Evolutionary conservation across 2,329 filamentous ascomycete genomes (phyloP).

Genomic region (Exophiala spinifera): DNA sequence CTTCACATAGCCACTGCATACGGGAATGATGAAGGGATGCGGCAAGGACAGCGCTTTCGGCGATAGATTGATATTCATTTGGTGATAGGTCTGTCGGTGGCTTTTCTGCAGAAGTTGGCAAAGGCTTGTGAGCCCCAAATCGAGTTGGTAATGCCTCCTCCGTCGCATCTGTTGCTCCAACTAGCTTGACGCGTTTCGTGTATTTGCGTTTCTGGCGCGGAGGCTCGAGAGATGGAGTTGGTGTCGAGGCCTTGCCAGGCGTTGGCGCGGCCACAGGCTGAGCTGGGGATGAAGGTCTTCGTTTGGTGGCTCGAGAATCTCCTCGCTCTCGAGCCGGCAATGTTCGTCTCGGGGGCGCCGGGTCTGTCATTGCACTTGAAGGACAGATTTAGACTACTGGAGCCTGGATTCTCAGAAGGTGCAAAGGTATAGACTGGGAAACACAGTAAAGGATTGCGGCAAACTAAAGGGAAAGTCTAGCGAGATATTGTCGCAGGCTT

Average conservation of each 20-base stretch:
- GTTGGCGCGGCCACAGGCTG: slow-evolving; percentile 12
- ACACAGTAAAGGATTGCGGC: too few relatives aligned
- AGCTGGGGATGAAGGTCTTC: slow-evolving; percentile 37
- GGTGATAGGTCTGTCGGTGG: slow-evolving; percentile 49
- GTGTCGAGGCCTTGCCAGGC: slow-evolving; percentile 28
- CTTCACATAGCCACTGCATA: slow-evolving; percentile 54
- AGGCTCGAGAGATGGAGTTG: slow-evolving; percentile 27
- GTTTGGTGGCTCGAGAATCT: slow-evolving; percentile 44
- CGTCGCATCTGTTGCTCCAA: slow-evolving; percentile 32
- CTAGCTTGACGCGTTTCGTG: slow-evolving; percentile 31
- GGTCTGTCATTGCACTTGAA: slow-evolving; percentile 17
- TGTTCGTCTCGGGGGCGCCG: slow-evolving; percentile 45
- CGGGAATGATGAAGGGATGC: slow-evolving; percentile 59
- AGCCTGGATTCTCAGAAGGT: too few relatives aligned
- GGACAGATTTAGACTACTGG: too few relatives aligned
- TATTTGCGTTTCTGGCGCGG: slow-evolving; percentile 35
- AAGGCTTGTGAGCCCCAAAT: slow-evolving; percentile 50
- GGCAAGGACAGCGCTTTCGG: slow-evolving; percentile 57
- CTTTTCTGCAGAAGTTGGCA: slow-evolving; percentile 53
- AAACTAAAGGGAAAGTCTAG: too few relatives aligned
- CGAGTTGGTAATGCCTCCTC: slow-evolving; percentile 50
- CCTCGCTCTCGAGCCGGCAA: slow-evolving; percentile 43
- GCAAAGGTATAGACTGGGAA: too few relatives aligned
- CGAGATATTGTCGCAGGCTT: too few relatives aligned
- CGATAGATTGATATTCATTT: slow-evolving; percentile 58